Evolutionary conservation across 1,284 basidiomycete species (phyloP).

Genomic region (Amylostereum chailletii): DNA sequence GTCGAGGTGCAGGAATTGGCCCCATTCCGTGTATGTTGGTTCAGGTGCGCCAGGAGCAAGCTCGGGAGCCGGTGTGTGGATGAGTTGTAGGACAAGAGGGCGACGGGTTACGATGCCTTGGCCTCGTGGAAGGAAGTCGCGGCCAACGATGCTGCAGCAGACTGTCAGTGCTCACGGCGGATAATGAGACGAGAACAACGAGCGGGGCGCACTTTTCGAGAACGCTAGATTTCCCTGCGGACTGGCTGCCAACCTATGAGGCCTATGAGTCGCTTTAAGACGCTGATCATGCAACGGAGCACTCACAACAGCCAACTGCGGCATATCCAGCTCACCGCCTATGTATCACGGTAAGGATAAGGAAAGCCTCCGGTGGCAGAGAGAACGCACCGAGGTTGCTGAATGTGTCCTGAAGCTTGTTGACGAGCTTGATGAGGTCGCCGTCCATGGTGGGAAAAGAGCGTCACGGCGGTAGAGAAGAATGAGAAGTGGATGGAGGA

Average conservation of each 20-base stretch:
- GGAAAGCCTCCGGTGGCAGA: neutral
- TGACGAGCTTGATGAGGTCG: conserved; percentile 92
- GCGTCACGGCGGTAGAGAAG: neutral
- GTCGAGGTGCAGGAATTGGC: conserved; percentile 94
- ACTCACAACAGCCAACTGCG: conserved; percentile 70
- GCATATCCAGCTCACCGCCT: conserved; percentile 85
- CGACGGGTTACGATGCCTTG: conserved; percentile 93
- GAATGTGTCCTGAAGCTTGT: conserved; percentile 90
- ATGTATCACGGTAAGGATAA: conserved; percentile 8
- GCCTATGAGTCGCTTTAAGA: neutral
- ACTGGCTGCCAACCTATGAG: conserved; percentile 76
- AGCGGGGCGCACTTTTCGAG: conserved; percentile 63
- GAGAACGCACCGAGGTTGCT: conserved; percentile 61
- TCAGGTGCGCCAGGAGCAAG: conserved; percentile 26
- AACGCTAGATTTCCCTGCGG: conserved; percentile 80
- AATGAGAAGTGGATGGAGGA: neutral
- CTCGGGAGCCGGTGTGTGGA: conserved; percentile 69
- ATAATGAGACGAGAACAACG: conserved; percentile 1
- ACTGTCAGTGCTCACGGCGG: neutral
- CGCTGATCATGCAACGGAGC: conserved; percentile 2
- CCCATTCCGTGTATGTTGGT: conserved; percentile 73
- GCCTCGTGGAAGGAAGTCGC: conserved; percentile 92
- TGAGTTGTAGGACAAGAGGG: conserved; percentile 91
- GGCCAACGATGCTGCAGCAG: conserved; percentile 74
- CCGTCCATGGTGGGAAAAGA: conserved; percentile 62